Base-by-base conservation (phyloP, 2,329 filamentous ascomycete genomes). In the Cytospora paraplurivora region DNA sequence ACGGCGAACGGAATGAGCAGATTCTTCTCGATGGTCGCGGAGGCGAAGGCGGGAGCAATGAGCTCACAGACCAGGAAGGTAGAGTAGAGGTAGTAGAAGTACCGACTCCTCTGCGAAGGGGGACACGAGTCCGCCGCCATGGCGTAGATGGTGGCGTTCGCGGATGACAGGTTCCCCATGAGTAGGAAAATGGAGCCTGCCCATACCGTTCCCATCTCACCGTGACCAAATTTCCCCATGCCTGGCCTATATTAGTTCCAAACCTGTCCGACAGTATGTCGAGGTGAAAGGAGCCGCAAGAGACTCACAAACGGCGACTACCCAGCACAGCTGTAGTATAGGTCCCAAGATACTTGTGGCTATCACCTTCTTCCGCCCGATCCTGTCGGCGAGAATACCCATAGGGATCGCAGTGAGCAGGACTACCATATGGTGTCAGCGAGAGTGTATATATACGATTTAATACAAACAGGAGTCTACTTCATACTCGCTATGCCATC, bases 71-170 rank as follows among this genome's bases (percentile, higher is more conserved):
- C 64, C 33, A 64, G 54, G 38, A 66, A 66, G 5, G 64, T 66
- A 8, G 64, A 66, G 41, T 66, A 66, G 7, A 66, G 62, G 54
- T 66, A 66, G 56, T 66, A 66, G 54, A 66, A 66, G n/a, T 66
- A 66, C 0, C 64, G 64, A 37, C 64, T 66, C 27, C 64, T 54
- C 12, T 64, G 64, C 2, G 62, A 38, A 1, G 62, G 64, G 21
- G 64, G 64, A 19, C 64, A 66, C 3, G 64, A 64, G 32, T 66
- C 64, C 21, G 64, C 64, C 21, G 64, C 64, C 62, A 66, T 64
- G 34, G 64, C 62, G 38, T 66, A 66, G 17, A 66, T 64, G 12
- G 64, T 66, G 7, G 64, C 64, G 33, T 66, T 66, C 8, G 62
- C 64, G 11, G 64, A 66, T 17, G 64, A 66, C 27, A 66, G 54